Base-by-base conservation (phyloP, 768 basidiomycete genomes). In the Russula dissimulans region DNA sequence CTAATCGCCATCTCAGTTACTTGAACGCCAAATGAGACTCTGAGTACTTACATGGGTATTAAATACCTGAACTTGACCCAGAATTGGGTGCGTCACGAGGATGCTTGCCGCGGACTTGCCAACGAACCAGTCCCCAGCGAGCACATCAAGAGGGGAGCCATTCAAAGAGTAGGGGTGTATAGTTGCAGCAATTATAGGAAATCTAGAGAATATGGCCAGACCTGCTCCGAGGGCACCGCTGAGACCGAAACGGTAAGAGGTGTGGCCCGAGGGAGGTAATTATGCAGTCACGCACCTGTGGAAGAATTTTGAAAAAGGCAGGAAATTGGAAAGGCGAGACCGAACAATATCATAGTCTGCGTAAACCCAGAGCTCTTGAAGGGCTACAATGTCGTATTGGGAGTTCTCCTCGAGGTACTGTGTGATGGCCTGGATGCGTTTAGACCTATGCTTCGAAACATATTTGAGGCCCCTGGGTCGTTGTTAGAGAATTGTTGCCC, bases 141-240 rank as follows among this genome's bases (percentile, higher is more conserved):
- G 75, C 38, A 91, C 87, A 64, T 94, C 88, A 5, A 85, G 77
- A 2, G 94, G 94, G 29, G 83, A 79, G 8, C 94, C 94, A 60
- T 91, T 92, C 41, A 95, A 77, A 4, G 88, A 82, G 70, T 93
- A 97, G 0, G 92, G 86, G 11, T 84, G 76, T 8, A 91, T 81
- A 14, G 81, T 79, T 22, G 87, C 80, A 4, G 81, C 75, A n/a
- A 88, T 71, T 58, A 97, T 84, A 0, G 91, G 90, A 68, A 81
- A 91, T 44, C 82, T 81, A 10, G 90, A 89, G 70, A 95, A 87
- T 65, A 95, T 81, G 8, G 86, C 91, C n/a, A 97, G 76, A 38
- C 94, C 94, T 61, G 93, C 86, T 15, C 94, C 94, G 41, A 97
- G 77, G n/a, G 91, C 92, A 63, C 94, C 94, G 65, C 91, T 95